phyloP scores from a whole-genome alignment of 2,329 filamentous ascomycete species.

The Nemania sp. region DNA sequence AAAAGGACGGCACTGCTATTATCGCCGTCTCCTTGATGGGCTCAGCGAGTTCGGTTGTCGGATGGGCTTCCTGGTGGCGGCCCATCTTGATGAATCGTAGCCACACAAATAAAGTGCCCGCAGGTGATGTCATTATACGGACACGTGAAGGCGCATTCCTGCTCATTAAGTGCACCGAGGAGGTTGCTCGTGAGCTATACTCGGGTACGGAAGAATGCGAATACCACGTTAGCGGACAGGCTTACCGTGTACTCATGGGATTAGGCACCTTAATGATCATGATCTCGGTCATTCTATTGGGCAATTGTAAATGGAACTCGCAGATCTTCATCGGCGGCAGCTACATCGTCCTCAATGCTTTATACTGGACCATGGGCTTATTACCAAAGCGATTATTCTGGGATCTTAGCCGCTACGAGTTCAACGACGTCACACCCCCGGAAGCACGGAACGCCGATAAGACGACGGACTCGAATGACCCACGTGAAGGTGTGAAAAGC shows the following conservation, averaged over 20 bases:
- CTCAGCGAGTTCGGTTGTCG: slow-evolving; percentile 64
- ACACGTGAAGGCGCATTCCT: slow-evolving; percentile 71
- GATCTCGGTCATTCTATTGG: slow-evolving; percentile 70
- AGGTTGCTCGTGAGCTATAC: slow-evolving; percentile 72
- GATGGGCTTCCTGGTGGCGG: slow-evolving; percentile 69
- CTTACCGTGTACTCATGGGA: slow-evolving; percentile 67
- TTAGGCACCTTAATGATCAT: slow-evolving; percentile 70
- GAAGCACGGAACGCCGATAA: slow-evolving; percentile 55
- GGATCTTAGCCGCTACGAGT: slow-evolving; percentile 67
- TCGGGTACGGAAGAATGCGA: slow-evolving; percentile 70
- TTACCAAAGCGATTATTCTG: slow-evolving; percentile 64
- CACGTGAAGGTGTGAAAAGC: slow-evolving; percentile 57
- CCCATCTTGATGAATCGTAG: slow-evolving; percentile 65
- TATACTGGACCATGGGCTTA: slow-evolving; percentile 69
- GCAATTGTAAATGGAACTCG: slow-evolving; percentile 71
- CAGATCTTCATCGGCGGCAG: slow-evolving; percentile 69
- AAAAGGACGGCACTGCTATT: slow-evolving; percentile 64
- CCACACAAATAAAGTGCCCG: slow-evolving; percentile 61
- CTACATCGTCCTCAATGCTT: slow-evolving; percentile 70
- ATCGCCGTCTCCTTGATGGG: slow-evolving; percentile 65
- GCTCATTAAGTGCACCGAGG: slow-evolving; percentile 67
- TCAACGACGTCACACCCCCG: slow-evolving; percentile 55
- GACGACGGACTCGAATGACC: slow-evolving; percentile 48
- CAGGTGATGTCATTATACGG: slow-evolving; percentile 70
- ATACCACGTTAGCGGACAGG: slow-evolving; percentile 62